Conservation (phyloP, 306 rosid species). For the Biancaea sappan region DNA sequence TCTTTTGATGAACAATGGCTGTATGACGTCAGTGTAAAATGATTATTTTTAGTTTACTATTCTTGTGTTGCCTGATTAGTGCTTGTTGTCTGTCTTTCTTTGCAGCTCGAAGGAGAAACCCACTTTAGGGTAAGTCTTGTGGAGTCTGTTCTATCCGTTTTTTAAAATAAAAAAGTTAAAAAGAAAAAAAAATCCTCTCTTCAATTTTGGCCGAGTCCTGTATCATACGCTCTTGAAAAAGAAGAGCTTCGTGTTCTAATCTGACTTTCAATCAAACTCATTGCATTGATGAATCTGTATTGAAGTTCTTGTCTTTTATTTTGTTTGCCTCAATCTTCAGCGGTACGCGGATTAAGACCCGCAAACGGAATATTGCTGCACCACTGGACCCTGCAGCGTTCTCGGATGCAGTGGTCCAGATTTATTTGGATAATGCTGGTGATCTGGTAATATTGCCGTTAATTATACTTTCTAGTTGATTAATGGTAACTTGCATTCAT, state of each 20-base stretch:
- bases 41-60: neutral
- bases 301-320: neutral
- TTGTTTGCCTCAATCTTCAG: conserved; percentile 42
- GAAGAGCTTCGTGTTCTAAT: no score
- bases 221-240: no score
- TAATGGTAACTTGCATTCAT: neutral
- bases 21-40: neutral
- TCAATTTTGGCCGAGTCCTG: no score
- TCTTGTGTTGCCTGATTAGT: conserved; percentile 11
- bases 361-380: conserved; percentile 99
- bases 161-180: no score
- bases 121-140: conserved; percentile 86
- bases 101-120: conserved; percentile 99
- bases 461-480: conserved; percentile 14
- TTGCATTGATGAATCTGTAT: no score
- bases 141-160: neutral
- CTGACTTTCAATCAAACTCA: no score
- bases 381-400: conserved; percentile 99
- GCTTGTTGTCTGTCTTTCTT: conserved; percentile 28
- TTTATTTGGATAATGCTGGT: conserved; percentile 99
- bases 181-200: neutral
- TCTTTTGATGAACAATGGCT: neutral
- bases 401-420: conserved; percentile 99
- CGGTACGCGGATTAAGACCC: conserved; percentile 99
- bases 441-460: conserved; percentile 81